phyloP scores from a whole-genome alignment of 768 basidiomycete species.

The Coprinopsis marcescibilis region DNA sequence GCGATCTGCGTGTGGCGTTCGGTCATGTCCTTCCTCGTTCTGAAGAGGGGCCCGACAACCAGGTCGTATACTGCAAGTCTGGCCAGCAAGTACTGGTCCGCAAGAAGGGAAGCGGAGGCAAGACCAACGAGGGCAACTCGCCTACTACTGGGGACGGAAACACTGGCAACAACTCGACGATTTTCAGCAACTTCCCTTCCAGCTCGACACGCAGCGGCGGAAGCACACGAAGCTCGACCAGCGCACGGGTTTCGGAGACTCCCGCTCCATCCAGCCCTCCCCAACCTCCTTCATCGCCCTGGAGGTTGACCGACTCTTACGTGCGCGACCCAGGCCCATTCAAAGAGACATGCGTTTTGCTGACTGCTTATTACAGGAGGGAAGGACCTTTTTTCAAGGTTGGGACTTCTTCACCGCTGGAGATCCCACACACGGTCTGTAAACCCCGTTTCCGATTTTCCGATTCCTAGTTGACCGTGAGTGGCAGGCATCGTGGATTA shows the following conservation, averaged over 20 bases:
- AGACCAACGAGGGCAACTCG: neutral
- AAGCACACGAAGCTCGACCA: slow-evolving; percentile 10
- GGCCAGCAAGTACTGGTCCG: neutral
- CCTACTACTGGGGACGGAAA: slow-evolving; percentile 13
- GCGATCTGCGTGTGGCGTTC: slow-evolving; percentile 66
- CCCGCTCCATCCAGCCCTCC: slow-evolving; percentile 17
- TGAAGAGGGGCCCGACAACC: slow-evolving; percentile 13
- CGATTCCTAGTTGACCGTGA: slow-evolving; percentile 5
- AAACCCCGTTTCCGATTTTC: slow-evolving; percentile 5
- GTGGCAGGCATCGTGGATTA: slow-evolving; percentile 49
- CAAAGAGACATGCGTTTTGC: too few species aligned
- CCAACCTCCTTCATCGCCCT: slow-evolving; percentile 37
- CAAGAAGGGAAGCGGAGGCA: neutral
- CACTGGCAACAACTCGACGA: neutral
- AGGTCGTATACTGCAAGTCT: slow-evolving; percentile 42
- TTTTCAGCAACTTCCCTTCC: slow-evolving; percentile 16
- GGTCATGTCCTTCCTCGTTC: slow-evolving; percentile 44
- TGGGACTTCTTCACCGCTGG: slow-evolving; percentile 65
- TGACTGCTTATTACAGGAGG: slow-evolving; percentile 35
- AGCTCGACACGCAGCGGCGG: slow-evolving; percentile 6
- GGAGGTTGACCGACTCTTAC: slow-evolving; percentile 56
- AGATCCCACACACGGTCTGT: slow-evolving; percentile 74
- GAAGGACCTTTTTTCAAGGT: slow-evolving; percentile 72
- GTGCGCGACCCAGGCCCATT: slow-evolving; percentile 30
- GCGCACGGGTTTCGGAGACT: slow-evolving; percentile 15